phyloP scores from a whole-genome alignment of 2,329 filamentous ascomycete species.

The Boeremia exigua region DNA sequence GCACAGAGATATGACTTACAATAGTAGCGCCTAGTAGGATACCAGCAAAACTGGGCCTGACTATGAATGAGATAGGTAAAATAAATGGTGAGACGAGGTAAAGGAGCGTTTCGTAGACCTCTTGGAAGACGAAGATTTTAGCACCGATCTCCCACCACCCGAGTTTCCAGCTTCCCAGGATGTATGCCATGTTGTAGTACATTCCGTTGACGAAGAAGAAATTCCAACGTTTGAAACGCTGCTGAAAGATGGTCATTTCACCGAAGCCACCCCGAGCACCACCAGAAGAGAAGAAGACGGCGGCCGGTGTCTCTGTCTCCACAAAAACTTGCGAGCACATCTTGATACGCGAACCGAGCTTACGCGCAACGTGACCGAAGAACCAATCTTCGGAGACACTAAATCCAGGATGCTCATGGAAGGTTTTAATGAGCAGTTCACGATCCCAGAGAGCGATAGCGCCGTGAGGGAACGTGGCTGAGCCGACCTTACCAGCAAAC shows the following conservation, averaged over 20 bases:
- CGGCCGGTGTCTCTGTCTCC: conserved; percentile 57
- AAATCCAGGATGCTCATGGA: conserved; percentile 58
- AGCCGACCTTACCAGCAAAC: conserved; percentile 54
- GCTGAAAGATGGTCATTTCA: conserved; percentile 61
- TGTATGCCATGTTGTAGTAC: conserved; percentile 57
- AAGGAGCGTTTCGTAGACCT: conserved; percentile 57
- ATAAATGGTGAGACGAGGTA: conserved; percentile 56
- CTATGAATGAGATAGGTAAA: conserved; percentile 54
- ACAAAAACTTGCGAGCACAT: conserved; percentile 60
- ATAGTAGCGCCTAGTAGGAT: conserved; percentile 50
- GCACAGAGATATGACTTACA: conserved; percentile 2
- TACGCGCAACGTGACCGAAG: conserved; percentile 56
- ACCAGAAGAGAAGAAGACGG: conserved; percentile 51
- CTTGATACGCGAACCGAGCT: conserved; percentile 54
- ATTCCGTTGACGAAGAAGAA: conserved; percentile 60
- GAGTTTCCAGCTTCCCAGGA: conserved; percentile 56
- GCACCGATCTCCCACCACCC: conserved; percentile 58
- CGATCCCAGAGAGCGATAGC: conserved; percentile 59
- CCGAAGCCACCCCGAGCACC: conserved; percentile 57
- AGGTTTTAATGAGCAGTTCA: conserved; percentile 54
- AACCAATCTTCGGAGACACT: conserved; percentile 61
- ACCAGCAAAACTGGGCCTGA: conserved; percentile 50
- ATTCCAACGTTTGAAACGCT: conserved; percentile 60
- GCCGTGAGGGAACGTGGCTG: conserved; percentile 59
- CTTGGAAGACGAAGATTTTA: conserved; percentile 58